Base-by-base conservation (phyloP, 1,284 basidiomycete species). In the Cryptococcus floricola region DNA sequence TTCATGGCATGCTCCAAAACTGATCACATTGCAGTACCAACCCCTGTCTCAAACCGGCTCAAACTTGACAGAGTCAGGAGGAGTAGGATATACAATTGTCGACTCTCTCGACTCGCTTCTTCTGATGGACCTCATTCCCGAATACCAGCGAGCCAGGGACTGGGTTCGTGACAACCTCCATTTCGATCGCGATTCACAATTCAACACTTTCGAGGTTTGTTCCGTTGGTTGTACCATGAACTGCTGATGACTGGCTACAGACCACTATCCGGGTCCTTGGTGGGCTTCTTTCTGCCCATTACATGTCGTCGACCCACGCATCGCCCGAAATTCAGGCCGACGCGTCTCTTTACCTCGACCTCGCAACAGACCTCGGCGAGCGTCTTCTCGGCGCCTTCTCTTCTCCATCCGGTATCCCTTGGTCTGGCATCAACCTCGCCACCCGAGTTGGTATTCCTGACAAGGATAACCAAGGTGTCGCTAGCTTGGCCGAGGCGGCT, bases 161-260 rank as follows among this genome's bases (percentile, higher is more conserved):
- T 97, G 94, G 93, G 82, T 96, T 18, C 81, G 80, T 27, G 80
- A 81, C 27, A 79, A 84, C 38, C 76, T 97, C 45, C 77, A 81
- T 9, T 93, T 96, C 69, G 87, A 95, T 39, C 81, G 85, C 12
- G 86, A 92, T 66, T 91, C 82, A 12, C 78, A 83, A 18, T 90
- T 91, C 75, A 97, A 88, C 73, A 92, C 90, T 0, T 98, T 98
- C 66, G 94, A 98, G 82, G 91, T 89, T 58, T 50, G 83, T 74
- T 23, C 19, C 25, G 37, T 34, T 43, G 7, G 4, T 8, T 28
- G 42, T 23, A 44, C n/a, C 19, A 5, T 6, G 4, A 16, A 18
- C 4, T 27, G 38, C 14, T n/a, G 18, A 18, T 6, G 25, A 46
- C 31, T 44, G 27, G 39, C 14, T 41, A n/a, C 57, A 87, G 83